Base-by-base conservation (phyloP, 2,329 filamentous ascomycete genomes). In the Coniochaeta hoffmannii region DNA sequence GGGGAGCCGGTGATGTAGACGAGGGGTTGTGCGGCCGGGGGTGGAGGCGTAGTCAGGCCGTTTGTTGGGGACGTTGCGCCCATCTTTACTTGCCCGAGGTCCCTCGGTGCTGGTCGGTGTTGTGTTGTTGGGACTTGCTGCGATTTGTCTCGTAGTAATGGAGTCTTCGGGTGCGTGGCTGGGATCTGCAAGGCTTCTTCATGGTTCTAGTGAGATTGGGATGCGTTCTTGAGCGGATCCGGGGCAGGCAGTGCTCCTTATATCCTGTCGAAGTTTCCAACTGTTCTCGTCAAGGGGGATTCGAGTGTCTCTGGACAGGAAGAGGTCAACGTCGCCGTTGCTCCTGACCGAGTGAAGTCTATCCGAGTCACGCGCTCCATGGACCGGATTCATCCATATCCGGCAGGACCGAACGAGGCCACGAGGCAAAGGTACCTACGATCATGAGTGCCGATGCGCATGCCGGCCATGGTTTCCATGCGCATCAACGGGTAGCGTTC, bases 1-100 rank as follows among this genome's bases (percentile, higher is more conserved):
- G 64, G 65, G 64, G 64, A 66, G 55, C 68, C 68, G 57, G 70
- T 71, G 62, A 71, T 66, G 57, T 64, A 67, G 31, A 71, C 59
- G 4, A 69, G 53, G 5, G 68, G 66, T 17, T 62, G 56, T 0
- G 61, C 60, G 19, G 52, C 28, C 8, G 26, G 49, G 19, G 32
- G 26, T 2, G 62, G 62, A 10, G 58, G 53, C 51, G 61, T 60
- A 14, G 61, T 58, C 4, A 51, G 49, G 49, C 49, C 49, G 49
- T 19, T 15, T 17, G 41, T 26, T 2, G 41, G 19, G 41, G 41
- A 12, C 26, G 41, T 15, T 24, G 41, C 24, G 22, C 12, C 22
- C 41, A 46, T 46, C n/a, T 26, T 9, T 4, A 2, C 7, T 26
- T 46, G 11, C 5, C 1, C n/a, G n/a, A n/a, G n/a, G 2, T 6